Conservation (phyloP, 1,284 basidiomycete species). For the Melampsora larici-populina region DNA sequence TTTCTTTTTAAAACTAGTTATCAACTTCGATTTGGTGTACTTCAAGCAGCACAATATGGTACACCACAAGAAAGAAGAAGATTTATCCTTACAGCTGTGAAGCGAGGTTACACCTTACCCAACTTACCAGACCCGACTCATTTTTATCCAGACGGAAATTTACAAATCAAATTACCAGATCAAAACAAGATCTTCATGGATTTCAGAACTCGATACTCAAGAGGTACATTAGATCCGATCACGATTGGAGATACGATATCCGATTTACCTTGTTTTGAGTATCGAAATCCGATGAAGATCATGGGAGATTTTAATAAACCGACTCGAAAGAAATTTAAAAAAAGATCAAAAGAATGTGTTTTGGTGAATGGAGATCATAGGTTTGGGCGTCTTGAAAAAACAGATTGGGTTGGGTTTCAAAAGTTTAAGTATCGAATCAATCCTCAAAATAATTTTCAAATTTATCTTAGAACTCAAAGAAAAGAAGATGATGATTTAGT, state of each 20-base stretch:
- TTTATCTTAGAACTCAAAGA: conserved; percentile 1
- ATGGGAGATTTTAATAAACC: conserved; percentile 6
- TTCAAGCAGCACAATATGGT: conserved; percentile 35
- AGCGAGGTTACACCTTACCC: neutral
- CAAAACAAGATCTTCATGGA: neutral
- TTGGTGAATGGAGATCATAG: neutral
- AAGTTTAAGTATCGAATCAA: conserved; percentile 1
- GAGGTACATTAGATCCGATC: neutral
- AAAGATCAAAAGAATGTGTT: neutral
- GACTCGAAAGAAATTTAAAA: neutral
- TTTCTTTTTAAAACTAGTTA: conserved; percentile 1
- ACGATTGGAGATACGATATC: conserved; percentile 26
- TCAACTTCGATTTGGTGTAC: conserved; percentile 28
- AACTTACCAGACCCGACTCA: conserved; percentile 26
- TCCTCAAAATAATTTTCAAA: conserved; percentile 21
- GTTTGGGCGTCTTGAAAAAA: neutral
- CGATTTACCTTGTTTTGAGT: conserved; percentile 35
- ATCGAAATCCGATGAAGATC: conserved; percentile 4
- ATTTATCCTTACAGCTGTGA: conserved; percentile 19
- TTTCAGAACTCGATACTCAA: conserved; percentile 4
- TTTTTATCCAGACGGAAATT: conserved; percentile 4
- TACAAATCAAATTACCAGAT: conserved; percentile 22
- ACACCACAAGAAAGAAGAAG: conserved; percentile 28
- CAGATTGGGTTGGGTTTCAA: conserved; percentile 21
- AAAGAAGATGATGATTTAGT: too few relatives aligned